Evolutionary conservation across 108 stramenopile genomes (phyloP).

Genomic region (Poteriospumella lacustris): DNA sequence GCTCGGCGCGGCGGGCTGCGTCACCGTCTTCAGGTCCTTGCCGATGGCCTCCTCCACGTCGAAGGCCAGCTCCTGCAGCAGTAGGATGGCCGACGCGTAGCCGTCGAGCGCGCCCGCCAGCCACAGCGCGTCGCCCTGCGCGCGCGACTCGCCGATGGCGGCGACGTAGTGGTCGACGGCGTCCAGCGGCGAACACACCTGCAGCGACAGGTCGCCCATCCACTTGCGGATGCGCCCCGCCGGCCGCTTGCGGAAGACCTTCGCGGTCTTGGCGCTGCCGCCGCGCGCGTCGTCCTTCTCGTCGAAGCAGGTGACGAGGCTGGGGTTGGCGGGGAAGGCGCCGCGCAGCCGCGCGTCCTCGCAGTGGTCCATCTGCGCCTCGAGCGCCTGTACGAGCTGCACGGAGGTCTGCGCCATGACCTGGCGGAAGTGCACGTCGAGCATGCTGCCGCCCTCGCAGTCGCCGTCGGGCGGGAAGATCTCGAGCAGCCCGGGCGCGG

Average conservation of each 20-base stretch:
- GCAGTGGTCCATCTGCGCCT: background rate
- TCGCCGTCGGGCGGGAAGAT: conserved; percentile 20
- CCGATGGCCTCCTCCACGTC: conserved; percentile 3
- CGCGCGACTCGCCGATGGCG: conserved; percentile 14
- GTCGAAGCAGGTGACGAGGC: background rate
- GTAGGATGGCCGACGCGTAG: background rate
- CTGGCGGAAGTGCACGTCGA: background rate
- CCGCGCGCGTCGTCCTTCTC: background rate
- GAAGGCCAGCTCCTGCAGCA: background rate
- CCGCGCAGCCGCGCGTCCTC: background rate
- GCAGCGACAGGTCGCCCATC: conserved; percentile 25
- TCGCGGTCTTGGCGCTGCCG: background rate
- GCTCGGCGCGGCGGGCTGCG: background rate
- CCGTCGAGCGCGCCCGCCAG: conserved; percentile 21
- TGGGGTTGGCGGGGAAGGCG: background rate
- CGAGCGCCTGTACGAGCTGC: background rate
- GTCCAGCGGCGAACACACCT: conserved; percentile 22
- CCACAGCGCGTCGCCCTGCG: conserved; percentile 10
- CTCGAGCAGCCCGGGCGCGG: background rate
- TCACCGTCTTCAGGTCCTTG: background rate
- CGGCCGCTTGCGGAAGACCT: background rate
- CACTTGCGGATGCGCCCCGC: conserved; percentile 22
- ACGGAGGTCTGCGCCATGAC: background rate
- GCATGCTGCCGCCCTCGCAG: conserved; percentile 28
- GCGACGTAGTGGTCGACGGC: background rate